These are phyloP conservation scores for Boletus speciosus DNA, from an alignment of 768 basidiomycete genomes.

Conservation along the genomic window DNA sequence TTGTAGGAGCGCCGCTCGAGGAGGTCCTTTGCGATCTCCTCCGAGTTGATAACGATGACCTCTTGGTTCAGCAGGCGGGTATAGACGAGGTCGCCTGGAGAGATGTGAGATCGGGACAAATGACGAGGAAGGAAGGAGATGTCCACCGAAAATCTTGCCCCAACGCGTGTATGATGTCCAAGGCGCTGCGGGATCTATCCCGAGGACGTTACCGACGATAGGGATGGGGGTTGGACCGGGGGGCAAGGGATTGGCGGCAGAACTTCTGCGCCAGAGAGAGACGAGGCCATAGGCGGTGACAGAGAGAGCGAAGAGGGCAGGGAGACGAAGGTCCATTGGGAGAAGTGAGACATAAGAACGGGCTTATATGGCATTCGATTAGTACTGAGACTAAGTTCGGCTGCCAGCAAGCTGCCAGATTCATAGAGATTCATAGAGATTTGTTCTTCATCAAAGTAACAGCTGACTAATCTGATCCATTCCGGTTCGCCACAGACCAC, in stretches of 20 bases:
- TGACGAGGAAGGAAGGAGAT: constrained; percentile 9
- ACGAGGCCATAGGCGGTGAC: constrained; percentile 5
- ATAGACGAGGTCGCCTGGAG: constrained; percentile 36
- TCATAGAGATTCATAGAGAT: too few species aligned
- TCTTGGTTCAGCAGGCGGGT: constrained; percentile 34
- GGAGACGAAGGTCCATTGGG: constrained; percentile 11
- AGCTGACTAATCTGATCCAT: constrained; percentile 11
- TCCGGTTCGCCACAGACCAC: neutral
- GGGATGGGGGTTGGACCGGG: constrained; percentile 51
- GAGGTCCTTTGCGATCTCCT: constrained; percentile 38
- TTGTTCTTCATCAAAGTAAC: too few species aligned
- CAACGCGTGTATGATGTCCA: constrained; percentile 34
- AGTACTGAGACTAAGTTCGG: neutral
- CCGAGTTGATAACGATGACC: constrained; percentile 40
- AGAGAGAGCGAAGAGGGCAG: constrained; percentile 8
- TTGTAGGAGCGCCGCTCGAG: constrained; percentile 43
- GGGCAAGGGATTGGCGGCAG: constrained; percentile 31
- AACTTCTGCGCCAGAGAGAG: constrained; percentile 7
- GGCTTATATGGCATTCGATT: neutral
- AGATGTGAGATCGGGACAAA: neutral
- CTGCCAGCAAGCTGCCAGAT: too few species aligned
- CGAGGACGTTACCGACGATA: constrained; percentile 29
- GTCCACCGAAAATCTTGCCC: constrained; percentile 29
- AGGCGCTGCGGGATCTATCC: constrained; percentile 23
- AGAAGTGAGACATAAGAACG: neutral